Conservation (phyloP, 164 flowering plant species). For the Berberis thunbergii region DNA sequence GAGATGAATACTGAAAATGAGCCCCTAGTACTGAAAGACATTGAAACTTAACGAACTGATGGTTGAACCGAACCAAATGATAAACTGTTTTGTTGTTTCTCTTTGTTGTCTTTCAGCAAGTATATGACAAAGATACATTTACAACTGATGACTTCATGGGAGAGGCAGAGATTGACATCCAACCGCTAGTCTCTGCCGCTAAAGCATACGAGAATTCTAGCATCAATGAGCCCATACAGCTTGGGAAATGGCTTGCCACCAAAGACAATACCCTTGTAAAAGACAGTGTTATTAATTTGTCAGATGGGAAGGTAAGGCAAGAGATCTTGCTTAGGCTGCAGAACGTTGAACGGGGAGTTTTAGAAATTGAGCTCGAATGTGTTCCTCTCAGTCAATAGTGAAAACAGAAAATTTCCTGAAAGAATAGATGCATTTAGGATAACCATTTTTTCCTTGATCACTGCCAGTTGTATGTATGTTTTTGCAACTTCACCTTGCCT, state of each 20-base stretch:
- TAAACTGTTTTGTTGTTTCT: not conserved
- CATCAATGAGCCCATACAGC: slow-evolving; percentile 35
- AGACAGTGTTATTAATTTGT: slow-evolving; percentile 50
- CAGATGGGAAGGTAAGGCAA: slow-evolving; percentile 35
- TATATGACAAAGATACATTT: slow-evolving; percentile 88
- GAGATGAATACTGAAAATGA: no score
- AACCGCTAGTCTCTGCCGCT: slow-evolving; percentile 69
- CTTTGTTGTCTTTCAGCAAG: slow-evolving; percentile 39
- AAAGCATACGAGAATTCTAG: slow-evolving; percentile 52
- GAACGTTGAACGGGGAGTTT: slow-evolving; percentile 76
- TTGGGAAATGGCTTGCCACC: slow-evolving; percentile 63
- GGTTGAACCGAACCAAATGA: not conserved
- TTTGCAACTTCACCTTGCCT: no score
- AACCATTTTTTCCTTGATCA: not conserved
- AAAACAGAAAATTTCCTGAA: not conserved
- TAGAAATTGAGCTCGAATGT: slow-evolving; percentile 31
- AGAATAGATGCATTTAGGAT: not conserved
- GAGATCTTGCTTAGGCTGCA: slow-evolving; percentile 37
- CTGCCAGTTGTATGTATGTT: no score
- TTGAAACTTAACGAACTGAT: no score
- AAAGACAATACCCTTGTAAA: slow-evolving; percentile 51
- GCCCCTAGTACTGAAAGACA: no score
- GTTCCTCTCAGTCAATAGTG: slow-evolving; percentile 27
- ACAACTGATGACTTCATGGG: slow-evolving; percentile 87
- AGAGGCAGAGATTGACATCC: slow-evolving; percentile 86